These are phyloP conservation scores for Pseudotulostoma volvatum DNA, from an alignment of 495 filamentous ascomycete species.

Conservation along the genomic window DNA sequence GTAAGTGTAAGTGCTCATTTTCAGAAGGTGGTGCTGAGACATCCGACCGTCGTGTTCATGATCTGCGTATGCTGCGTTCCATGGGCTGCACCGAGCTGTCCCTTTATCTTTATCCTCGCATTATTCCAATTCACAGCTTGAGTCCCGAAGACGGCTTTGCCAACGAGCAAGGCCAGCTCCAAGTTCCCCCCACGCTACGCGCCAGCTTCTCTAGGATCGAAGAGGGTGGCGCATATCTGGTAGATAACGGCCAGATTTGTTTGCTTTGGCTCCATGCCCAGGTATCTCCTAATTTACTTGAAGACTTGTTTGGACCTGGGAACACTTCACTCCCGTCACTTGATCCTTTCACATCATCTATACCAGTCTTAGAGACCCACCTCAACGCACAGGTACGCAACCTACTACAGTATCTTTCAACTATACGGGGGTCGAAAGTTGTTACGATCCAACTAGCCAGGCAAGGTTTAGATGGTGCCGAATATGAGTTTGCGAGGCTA, in stretches of 20 bases:
- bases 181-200: conserved; percentile 49
- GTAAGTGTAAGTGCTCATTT: conserved; percentile 2
- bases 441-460: conserved; percentile 79
- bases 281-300: conserved; percentile 64
- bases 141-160: conserved; percentile 64
- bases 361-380: conserved; percentile 74
- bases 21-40: conserved; percentile 56
- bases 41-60: conserved; percentile 80
- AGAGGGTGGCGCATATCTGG: conserved; percentile 87
- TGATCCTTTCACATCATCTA: conserved; percentile 54
- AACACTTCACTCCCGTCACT: conserved; percentile 54
- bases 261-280: conserved; percentile 77
- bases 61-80: conserved; percentile 74
- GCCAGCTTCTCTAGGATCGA: conserved; percentile 83
- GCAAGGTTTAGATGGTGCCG: conserved; percentile 85
- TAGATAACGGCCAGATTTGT: conserved; percentile 90
- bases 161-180: conserved; percentile 71
- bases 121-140: conserved; percentile 83
- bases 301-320: conserved; percentile 77
- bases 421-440: conserved; percentile 69
- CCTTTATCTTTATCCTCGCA: conserved; percentile 87
- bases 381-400: conserved; percentile 92
- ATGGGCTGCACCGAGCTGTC: conserved; percentile 76
- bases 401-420: conserved; percentile 70
- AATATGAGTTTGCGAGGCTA: conserved; percentile 87